Base-by-base conservation (phyloP, 2,329 filamentous ascomycete species). In the Fusarium temperatum region DNA sequence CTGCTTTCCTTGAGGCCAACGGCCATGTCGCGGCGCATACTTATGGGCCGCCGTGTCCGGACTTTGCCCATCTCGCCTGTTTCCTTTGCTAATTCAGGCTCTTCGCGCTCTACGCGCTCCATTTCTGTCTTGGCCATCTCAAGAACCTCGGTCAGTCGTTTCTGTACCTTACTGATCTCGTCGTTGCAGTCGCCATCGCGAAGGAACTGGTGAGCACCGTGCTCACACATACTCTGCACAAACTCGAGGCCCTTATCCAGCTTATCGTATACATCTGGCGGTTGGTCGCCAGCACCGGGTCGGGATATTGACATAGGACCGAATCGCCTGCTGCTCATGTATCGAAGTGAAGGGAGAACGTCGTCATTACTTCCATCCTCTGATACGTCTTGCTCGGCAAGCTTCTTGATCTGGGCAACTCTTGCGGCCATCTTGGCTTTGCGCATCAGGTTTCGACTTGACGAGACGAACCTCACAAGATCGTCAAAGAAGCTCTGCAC, bases 131-230 rank as follows among this genome's bases (percentile, higher is more conserved):
- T 85, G 22, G 92, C 90, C 60, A 89, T 83, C 38, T 89, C 87
- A 57, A 91, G 85, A 3, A 94, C 90, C 63, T 91, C 87, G 14
- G 83, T 83, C 48, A 97, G 88, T 22, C 90, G 89, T 65, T 87
- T 85, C 78, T 91, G 89, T 60, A 95, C 92, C 53, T 90, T 91
- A 32, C 87, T 85, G 44, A 98, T 88, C 81, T 97, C 94, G 24
- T 90, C 88, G n/a, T 86, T 88, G 82, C 95, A 98, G 78, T 96
- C 92, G 17, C 95, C 95, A 60, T 95, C 93, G 30, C 95, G 90
- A n/a, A 98, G 86, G 70, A 96, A 94, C 78, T 97, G 94, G 79
- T 97, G 95, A 0, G 95, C 95, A 6, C 93, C 95, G 61, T 91
- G 91, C 83, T 98, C 95, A 80, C 94, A 97, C 77, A 95, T 89